These are phyloP conservation scores for Fragaria nilgerrensis DNA, from an alignment of 306 rosid species.

Conservation along the genomic window DNA sequence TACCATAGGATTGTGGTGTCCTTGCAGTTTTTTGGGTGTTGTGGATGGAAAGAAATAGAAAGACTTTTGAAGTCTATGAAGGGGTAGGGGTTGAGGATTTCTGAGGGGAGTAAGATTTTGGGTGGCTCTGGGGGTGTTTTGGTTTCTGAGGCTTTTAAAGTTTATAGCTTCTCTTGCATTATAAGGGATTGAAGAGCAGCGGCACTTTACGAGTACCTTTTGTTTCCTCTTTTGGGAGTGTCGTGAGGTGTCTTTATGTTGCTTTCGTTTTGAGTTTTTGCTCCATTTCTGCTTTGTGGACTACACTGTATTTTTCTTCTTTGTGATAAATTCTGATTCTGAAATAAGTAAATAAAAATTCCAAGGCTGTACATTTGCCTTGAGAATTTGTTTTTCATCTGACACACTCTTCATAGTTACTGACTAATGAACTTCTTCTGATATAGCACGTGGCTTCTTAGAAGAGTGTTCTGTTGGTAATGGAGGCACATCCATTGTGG, in stretches of 20 bases:
- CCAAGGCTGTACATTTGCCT: background rate
- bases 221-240: background rate
- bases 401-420: slow-evolving; percentile 15
- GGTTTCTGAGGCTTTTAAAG: background rate
- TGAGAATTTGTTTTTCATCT: background rate
- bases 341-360: no score
- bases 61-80: background rate
- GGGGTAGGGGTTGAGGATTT: background rate
- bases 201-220: background rate
- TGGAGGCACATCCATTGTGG: slow-evolving; percentile 33
- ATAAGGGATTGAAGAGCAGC: background rate
- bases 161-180: background rate
- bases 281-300: background rate
- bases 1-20: background rate
- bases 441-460: slow-evolving; percentile 70
- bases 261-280: background rate
- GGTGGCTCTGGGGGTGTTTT: background rate
- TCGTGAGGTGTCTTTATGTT: background rate
- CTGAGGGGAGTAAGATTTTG: background rate
- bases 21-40: background rate
- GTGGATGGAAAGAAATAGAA: background rate
- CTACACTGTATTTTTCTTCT: background rate
- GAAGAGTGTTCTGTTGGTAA: slow-evolving; percentile 59
- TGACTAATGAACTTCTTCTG: slow-evolving; percentile 18
- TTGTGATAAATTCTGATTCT: background rate